Evolutionary conservation across 768 basidiomycete genomes (phyloP).

Genomic region (Asterophora lycoperdoides): DNA sequence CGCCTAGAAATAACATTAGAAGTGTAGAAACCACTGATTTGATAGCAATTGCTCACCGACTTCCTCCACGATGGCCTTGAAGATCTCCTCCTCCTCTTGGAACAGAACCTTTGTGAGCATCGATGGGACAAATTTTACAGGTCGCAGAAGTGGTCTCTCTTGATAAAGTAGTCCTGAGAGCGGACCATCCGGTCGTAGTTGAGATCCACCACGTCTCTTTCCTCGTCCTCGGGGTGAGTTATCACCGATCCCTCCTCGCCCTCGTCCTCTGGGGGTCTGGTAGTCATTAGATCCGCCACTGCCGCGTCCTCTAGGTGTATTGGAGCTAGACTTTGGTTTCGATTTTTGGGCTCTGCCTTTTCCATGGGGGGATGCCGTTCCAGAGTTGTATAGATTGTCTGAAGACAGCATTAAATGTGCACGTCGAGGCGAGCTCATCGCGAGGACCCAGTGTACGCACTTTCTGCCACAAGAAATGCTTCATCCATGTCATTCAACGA

Average conservation of each 20-base stretch:
- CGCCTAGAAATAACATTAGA: conserved; percentile 27
- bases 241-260: conserved; percentile 17
- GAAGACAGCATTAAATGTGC: conserved; percentile 9
- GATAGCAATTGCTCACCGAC: conserved; percentile 36
- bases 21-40: background rate
- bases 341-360: conserved; percentile 13
- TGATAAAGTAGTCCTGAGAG: conserved; percentile 53
- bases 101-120: conserved; percentile 49
- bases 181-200: conserved; percentile 38
- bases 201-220: conserved; percentile 27
- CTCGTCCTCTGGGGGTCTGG: conserved; percentile 15
- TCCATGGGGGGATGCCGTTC: conserved; percentile 18
- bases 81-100: conserved; percentile 55
- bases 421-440: conserved; percentile 3
- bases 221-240: conserved; percentile 18
- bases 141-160: conserved; percentile 60
- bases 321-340: conserved; percentile 8
- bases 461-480: conserved; percentile 18
- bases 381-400: conserved; percentile 13
- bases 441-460: conserved; percentile 20
- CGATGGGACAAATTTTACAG: conserved; percentile 66
- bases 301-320: conserved; percentile 22
- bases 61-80: conserved; percentile 50
- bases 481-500: conserved; percentile 18
- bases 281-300: conserved; percentile 7